Evolutionary conservation across 805 yeast genomes (phyloP).

Genomic region (Candida coleopterorum): DNA sequence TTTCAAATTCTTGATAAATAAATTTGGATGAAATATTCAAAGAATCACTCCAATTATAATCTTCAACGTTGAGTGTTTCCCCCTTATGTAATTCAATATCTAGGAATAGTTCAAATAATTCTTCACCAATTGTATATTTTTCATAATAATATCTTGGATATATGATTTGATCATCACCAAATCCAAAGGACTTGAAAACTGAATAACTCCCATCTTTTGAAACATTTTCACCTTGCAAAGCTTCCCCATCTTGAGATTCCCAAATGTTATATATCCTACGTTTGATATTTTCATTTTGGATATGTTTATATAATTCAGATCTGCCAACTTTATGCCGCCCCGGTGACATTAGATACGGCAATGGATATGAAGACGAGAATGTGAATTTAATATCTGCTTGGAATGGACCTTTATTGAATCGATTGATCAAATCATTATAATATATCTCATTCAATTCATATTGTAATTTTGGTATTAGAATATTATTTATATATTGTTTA

Average conservation of each 20-base stretch:
- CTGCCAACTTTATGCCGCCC: conserved; percentile 13
- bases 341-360: conserved; percentile 27
- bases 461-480: conserved; percentile 31
- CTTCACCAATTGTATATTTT: conserved; percentile 25
- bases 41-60: conserved; percentile 7
- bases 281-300: conserved; percentile 24
- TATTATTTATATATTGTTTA: conserved; percentile 23
- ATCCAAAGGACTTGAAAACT: conserved; percentile 25
- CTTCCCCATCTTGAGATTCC: conserved; percentile 12
- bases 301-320: conserved; percentile 26
- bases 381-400: conserved; percentile 26
- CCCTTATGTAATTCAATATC: conserved; percentile 7
- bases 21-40: conserved; percentile 1
- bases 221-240: conserved; percentile 9
- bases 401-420: conserved; percentile 33
- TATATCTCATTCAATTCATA: conserved; percentile 26
- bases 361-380: conserved; percentile 26
- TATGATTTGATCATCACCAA: conserved; percentile 23
- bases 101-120: conserved; percentile 30
- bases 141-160: conserved; percentile 25
- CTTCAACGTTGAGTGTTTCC: not conserved
- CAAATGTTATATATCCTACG: conserved; percentile 25
- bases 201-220: conserved; percentile 25
- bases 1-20: not conserved
- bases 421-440: conserved; percentile 15